phyloP scores from a whole-genome alignment of 352 stramenopile genomes.

The Phytopythium boreale region DNA sequence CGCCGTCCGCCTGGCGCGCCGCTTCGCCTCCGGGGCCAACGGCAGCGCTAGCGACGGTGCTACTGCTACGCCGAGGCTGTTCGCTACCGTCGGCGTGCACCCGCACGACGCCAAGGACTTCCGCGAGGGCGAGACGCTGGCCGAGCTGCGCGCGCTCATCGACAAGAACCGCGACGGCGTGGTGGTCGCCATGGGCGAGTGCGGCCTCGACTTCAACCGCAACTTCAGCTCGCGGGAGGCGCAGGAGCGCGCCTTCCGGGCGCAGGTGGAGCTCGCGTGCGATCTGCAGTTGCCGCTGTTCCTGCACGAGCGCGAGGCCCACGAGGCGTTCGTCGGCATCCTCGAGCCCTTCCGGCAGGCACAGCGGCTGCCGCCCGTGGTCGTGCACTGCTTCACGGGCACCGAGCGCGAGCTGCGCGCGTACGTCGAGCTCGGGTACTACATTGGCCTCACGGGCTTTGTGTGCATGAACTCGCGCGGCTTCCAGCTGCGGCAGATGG shows the following conservation, averaged over 20 bases:
- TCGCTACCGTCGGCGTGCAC: constrained; percentile 92
- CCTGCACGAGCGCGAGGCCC: constrained; percentile 85
- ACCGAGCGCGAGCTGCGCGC: constrained; percentile 38
- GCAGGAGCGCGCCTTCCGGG: constrained; percentile 85
- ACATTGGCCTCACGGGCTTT: constrained; percentile 71
- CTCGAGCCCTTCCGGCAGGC: constrained; percentile 45
- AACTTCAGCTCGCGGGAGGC: constrained; percentile 91
- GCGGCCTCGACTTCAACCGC: constrained; percentile 95
- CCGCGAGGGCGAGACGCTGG: constrained; percentile 24
- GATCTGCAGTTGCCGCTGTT: constrained; percentile 90
- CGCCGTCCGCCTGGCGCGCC: constrained; percentile 36
- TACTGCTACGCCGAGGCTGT: constrained; percentile 38
- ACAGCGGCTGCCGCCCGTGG: constrained; percentile 37
- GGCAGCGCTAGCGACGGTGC: neutral
- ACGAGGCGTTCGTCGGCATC: constrained; percentile 48
- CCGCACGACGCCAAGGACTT: constrained; percentile 91
- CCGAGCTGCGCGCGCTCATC: constrained; percentile 45
- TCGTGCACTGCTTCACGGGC: constrained; percentile 79
- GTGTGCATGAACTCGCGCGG: constrained; percentile 63
- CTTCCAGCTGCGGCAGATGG: constrained; percentile 38
- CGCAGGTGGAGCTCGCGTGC: constrained; percentile 87
- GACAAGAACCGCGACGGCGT: constrained; percentile 32
- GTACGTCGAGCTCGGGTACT: constrained; percentile 67
- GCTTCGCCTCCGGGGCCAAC: constrained; percentile 3
- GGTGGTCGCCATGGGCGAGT: constrained; percentile 93